Evolutionary conservation across 495 filamentous ascomycete species (phyloP), one percentile per base, ranked within the genome.

Genomic region (Aspergillus avenaceus): DNA sequence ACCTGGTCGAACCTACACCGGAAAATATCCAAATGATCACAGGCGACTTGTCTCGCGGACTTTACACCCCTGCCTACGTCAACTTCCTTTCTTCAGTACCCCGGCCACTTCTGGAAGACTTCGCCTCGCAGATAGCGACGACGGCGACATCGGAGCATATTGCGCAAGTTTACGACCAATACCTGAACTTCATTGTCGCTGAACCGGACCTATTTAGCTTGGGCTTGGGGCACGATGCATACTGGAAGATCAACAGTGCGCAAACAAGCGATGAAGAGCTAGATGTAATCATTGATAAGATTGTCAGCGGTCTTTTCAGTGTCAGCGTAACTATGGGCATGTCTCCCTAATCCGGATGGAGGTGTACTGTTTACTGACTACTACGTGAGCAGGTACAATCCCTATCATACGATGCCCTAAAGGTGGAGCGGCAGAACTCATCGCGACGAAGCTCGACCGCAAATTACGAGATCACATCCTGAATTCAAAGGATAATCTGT

Each of bases 41-140:
- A n/a, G 77, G 76, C 40, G 95, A 99, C 60, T 82, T 99, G 13
- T 80, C 91, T 29, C 87, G 84, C 50, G 84, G 82, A 32, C 79
- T 99, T 23, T 99, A 99, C 69, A 87, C 90, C 47, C 88, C 90
- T 2, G 92, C 95, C 57, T 93, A 97, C 60, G 83, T 99, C 66
- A 99, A 99, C 72, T 97, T 97, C 66, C 81, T 99, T 23, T 91
- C 88, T 41, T 97, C 95, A 26, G 87, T 99, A 53, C 90, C 93
- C 2, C 81, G 95, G 42, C 86, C 91, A 12, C 76, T 99, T 21
- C 83, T 99, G 44, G 95, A 99, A 75, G 92, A 97, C 53, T 97
- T 97, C 63, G 95, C 91, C 7, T 79, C 85, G 14, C 83, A 95
- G 62, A 92, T 93, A 28, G 95, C 89, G 1, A 69, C 86, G 18